Evolutionary conservation across 1,284 basidiomycete species (phyloP), one percentile per base, ranked within the genome.

Genomic region (Phellopilus nigrolimitatus): DNA sequence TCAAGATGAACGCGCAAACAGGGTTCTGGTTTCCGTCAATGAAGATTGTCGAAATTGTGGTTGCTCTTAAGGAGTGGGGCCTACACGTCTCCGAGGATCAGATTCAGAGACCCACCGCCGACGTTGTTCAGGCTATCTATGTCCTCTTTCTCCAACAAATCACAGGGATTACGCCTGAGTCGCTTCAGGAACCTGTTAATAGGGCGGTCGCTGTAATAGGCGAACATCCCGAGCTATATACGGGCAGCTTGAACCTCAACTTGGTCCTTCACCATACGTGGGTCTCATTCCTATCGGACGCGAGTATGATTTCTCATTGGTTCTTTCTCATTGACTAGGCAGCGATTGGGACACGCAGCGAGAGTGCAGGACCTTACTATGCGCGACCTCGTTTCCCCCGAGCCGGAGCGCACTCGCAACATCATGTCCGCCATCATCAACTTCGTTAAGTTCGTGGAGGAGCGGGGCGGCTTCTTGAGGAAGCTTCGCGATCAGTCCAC

Each of bases 341-440:
- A 77, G 34, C 76, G 82, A 37, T 79, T 93, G 31, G 84, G 87
- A 1, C 71, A 68, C 39, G 80, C 84, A 0, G 88, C 91, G n/a
- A 76, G 83, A 53, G 77, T 93, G 42, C 75, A 80, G 55, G 82
- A 86, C 64, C 94, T 95, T 66, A 82, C 75, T 56, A 71, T 88
- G 45, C 78, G 75, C 56, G 93, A 95, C 60, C 66, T 95, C 7
- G 74, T 75, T 43, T 74, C 74, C 41, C 92, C 92, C 1, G 84
- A 88, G 22, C 70, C 80, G 17, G 74, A 80, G 28, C 79, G 91
- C 21, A 87, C 91, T 0, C 72, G 83, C 12, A 73, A 77, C 43
- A 74, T 89, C 38, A 75, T 97, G 53, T 91, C 89, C 34, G 92
- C 87, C 0, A 86, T 97, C 56, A 86, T 95, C 72, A 97, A 97